These are phyloP conservation scores for Fusarium sp. DNA, from an alignment of 2,329 filamentous ascomycete species.

Conservation along the genomic window DNA sequence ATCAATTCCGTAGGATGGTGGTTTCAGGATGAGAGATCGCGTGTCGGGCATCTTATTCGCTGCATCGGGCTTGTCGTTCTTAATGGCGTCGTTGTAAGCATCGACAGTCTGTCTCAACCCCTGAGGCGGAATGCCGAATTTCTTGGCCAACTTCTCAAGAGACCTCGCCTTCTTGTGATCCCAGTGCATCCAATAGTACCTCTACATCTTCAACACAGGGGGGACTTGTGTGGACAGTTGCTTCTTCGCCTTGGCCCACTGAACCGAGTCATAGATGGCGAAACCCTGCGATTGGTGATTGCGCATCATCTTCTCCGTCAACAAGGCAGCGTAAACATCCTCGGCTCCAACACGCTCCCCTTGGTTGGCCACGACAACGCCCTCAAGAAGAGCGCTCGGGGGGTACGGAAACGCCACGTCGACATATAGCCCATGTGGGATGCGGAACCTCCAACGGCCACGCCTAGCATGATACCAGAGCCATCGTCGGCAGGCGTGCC, in stretches of 20 bases:
- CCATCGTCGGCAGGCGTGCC: background rate
- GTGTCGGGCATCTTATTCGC: background rate
- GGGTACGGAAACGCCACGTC: background rate
- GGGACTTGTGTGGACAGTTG: background rate
- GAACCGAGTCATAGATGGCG: background rate
- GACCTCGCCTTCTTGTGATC: background rate
- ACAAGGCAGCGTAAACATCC: background rate
- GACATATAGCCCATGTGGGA: background rate
- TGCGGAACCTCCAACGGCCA: background rate
- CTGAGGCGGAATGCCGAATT: background rate
- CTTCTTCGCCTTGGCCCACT: background rate
- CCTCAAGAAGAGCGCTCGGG: background rate
- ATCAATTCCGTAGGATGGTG: background rate
- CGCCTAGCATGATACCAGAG: background rate
- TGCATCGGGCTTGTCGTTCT: background rate
- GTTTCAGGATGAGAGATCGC: background rate
- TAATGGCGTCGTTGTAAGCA: background rate
- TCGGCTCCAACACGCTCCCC: background rate
- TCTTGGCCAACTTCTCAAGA: background rate
- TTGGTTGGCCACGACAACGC: background rate
- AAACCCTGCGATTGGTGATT: background rate
- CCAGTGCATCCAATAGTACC: background rate
- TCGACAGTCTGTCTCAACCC: background rate
- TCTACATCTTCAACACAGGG: background rate
- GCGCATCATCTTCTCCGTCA: background rate